A percentile compares a stretch with the other conserved stretches of the same genome.
These are phyloP conservation scores for Corylus heterophylla DNA, from an alignment of 306 rosid genomes.

Conservation along the genomic window DNA sequence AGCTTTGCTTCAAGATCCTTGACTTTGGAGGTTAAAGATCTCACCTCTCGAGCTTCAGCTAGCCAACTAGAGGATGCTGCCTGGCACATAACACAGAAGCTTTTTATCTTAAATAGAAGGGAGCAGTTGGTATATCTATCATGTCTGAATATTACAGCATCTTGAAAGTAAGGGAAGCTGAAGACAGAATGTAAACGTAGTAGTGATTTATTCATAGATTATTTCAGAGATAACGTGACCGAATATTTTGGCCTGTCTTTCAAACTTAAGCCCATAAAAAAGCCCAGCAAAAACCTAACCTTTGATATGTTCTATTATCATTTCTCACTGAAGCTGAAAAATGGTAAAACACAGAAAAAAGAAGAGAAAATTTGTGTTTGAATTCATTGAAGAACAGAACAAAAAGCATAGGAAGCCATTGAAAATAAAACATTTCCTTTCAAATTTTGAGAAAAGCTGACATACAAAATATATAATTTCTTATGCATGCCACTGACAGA, in stretches of 20 bases:
- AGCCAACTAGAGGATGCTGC: slow-evolving; percentile 42
- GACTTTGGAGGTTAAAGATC: slow-evolving; percentile 54
- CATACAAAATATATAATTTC: background rate
- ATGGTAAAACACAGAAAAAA: background rate
- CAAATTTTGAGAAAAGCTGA: background rate
- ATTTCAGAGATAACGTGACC: background rate
- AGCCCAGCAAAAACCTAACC: slow-evolving; percentile 10
- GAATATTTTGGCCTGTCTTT: background rate
- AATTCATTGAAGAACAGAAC: background rate
- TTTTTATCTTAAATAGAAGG: slow-evolving; percentile 17
- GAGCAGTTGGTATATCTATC: background rate
- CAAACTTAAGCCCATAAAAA: slow-evolving; percentile 10
- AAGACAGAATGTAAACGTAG: background rate
- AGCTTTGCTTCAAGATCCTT: slow-evolving; percentile 59
- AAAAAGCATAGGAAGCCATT: background rate
- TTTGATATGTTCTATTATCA: background rate
- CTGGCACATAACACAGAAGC: slow-evolving; percentile 36
- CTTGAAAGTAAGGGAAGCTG: background rate
- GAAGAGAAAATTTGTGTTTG: background rate
- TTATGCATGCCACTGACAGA: background rate
- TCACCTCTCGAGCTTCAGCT: slow-evolving; percentile 53
- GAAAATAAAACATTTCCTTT: background rate
- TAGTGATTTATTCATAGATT: background rate
- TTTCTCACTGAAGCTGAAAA: background rate
- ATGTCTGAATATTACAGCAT: background rate